Evolutionary conservation across 257 asterid genomes (phyloP), one percentile per base, ranked within the genome.

Genomic region (Echium plantagineum): DNA sequence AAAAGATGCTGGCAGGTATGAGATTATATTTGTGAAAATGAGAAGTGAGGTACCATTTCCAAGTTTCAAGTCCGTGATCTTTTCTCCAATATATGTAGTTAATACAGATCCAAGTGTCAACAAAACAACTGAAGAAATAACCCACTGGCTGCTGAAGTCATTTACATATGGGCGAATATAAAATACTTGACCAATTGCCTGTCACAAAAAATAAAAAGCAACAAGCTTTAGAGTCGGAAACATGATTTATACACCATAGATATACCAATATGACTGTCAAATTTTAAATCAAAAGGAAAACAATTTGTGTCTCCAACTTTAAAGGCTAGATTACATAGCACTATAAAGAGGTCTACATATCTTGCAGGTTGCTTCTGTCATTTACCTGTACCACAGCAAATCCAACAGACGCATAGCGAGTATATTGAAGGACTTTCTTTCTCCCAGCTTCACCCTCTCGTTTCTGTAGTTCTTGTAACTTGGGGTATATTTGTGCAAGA

Each of bases 331-430:
- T 21, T 28, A 26, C 46, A 35, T 35, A 35, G 13, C 12, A 35
- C 13, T 35, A 35, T 1, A 35, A 35, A 7, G 46, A 35, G 46
- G 46, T 35, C 46, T 35, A 6, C 46, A 35, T 35, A 9, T 4
- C 46, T 35, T 35, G 56, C 21, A 7, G 2, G 38, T 10, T 19
- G 28, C 31, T 59, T 35, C 42, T 59, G 47, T 24, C 9, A 21
- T 21, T 5, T 80, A 91, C 98, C 98, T 91, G 98, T 68, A 91
- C 97, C 31, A 82, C 42, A 15, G 98, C 98, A 75, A 91, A 91
- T 63, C 95, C 98, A 78, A 91, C 97, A 6, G 98, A 91, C 19
- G 98, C 98, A 77, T 91, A 91, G 62, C 98, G 98, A 68, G 98
- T 91, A 70, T 91, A 91, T 81, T 91, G 97, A 62, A 85, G 78